Evolutionary conservation across 805 yeast species (phyloP).

Genomic region (Wickerhamiella shivajii): DNA sequence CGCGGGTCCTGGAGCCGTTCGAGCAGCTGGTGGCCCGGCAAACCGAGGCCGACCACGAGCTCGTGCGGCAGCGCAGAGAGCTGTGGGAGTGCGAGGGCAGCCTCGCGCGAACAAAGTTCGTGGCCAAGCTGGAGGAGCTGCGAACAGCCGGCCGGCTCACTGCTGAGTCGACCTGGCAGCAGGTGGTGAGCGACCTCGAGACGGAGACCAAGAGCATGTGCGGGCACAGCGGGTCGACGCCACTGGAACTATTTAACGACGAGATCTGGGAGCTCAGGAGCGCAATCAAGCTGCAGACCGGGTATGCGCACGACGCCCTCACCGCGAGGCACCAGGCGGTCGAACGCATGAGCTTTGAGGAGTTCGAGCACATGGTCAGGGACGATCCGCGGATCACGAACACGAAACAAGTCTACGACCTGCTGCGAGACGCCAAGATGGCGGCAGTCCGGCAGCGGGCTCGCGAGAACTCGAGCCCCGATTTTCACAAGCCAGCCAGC

Average conservation of each 20-base stretch:
- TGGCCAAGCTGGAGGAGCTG: constrained; percentile 2
- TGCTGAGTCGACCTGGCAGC: constrained; percentile 4
- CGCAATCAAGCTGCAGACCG: neutral
- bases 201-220: neutral
- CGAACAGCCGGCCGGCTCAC: neutral
- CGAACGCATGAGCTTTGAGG: constrained; percentile 27
- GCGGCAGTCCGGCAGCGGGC: constrained; percentile 33
- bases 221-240: constrained; percentile 7
- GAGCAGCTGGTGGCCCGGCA: no score
- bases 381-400: constrained; percentile 22
- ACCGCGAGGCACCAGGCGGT: constrained; percentile 9
- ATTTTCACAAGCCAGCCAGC: constrained; percentile 52
- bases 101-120: no score
- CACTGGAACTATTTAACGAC: constrained; percentile 8
- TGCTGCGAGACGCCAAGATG: constrained; percentile 53
- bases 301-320: neutral
- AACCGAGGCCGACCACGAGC: no score
- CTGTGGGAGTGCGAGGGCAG: no score
- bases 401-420: constrained; percentile 37
- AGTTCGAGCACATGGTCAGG: constrained; percentile 39
- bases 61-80: no score
- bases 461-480: constrained; percentile 41
- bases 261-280: neutral
- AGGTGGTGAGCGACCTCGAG: neutral
- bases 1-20: no score